Conservation (phyloP, 495 filamentous ascomycete species). For the Mycothermus thermophilus region DNA sequence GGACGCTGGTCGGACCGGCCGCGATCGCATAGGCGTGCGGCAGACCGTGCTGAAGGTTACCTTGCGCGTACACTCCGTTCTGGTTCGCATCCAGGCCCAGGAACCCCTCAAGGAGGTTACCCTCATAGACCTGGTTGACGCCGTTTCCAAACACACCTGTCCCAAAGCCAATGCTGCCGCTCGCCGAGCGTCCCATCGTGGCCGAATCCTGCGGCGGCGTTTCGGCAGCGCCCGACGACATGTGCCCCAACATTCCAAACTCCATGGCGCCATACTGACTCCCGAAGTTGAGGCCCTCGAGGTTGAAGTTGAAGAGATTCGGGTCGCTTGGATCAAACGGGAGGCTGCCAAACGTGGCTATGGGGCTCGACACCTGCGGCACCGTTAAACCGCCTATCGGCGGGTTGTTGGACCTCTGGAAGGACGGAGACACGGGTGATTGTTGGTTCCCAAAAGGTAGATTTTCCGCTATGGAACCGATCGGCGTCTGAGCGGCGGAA, state of each 20-base stretch:
- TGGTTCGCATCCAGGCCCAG: conserved; percentile 26
- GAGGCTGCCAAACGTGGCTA: conserved; percentile 38
- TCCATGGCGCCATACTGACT: conserved; percentile 90
- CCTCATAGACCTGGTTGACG: conserved; percentile 27
- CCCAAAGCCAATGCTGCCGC: conserved; percentile 28
- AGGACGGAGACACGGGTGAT: conserved; percentile 56
- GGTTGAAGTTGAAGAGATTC: conserved; percentile 81
- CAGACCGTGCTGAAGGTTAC: conserved; percentile 37
- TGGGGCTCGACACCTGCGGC: conserved; percentile 18
- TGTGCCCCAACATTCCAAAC: conserved; percentile 86
- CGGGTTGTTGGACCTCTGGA: conserved; percentile 28
- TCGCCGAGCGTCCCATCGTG: conserved; percentile 23
- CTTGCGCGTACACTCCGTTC: conserved; percentile 29
- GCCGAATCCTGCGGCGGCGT: conserved; percentile 53
- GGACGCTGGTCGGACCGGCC: conserved; percentile 33
- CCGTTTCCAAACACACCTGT: conserved; percentile 31
- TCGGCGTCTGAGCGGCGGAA: conserved; percentile 13
- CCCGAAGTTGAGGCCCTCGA: conserved; percentile 86
- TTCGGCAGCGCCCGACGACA: conserved; percentile 74
- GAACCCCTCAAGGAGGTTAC: conserved; percentile 25
- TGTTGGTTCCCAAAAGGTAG: conserved; percentile 47
- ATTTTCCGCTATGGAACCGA: conserved; percentile 27
- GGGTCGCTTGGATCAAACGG: conserved; percentile 85
- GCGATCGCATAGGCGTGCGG: conserved; percentile 38
- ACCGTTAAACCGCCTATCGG: conserved; percentile 19